These are phyloP conservation scores for Pleomassaria siparia DNA, from an alignment of 2,329 filamentous ascomycete species.

Conservation along the genomic window DNA sequence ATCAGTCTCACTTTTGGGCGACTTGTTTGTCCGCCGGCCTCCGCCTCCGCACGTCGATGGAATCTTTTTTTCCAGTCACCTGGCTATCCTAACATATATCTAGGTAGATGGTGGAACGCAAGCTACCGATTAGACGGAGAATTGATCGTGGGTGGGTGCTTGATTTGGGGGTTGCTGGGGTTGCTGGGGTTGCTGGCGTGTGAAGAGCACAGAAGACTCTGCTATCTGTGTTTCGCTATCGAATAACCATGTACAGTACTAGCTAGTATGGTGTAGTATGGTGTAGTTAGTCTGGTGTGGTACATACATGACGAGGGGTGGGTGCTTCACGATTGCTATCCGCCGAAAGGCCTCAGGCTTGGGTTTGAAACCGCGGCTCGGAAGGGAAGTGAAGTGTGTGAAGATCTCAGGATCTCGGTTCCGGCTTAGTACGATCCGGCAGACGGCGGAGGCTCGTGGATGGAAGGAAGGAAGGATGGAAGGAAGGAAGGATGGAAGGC, in stretches of 20 bases:
- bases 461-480: no score
- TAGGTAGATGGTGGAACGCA: no score
- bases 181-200: neutral
- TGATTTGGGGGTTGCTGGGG: no score
- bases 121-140: no score
- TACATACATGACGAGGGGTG: no score
- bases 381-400: neutral
- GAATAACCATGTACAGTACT: no score
- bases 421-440: neutral
- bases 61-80: neutral
- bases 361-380: neutral
- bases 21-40: neutral
- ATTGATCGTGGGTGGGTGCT: no score
- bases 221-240: conserved; percentile 1
- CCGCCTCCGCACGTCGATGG: neutral
- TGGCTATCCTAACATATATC: neutral
- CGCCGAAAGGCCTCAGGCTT: conserved; percentile 6
- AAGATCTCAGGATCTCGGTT: conserved; percentile 7
- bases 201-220: neutral
- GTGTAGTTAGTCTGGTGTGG: no score
- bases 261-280: no score
- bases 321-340: neutral
- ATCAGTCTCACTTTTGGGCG: conserved; percentile 13
- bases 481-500: no score
- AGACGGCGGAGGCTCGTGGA: neutral